Evolutionary conservation across 352 stramenopile genomes (phyloP).

Genomic region (Phytophthora litchii): DNA sequence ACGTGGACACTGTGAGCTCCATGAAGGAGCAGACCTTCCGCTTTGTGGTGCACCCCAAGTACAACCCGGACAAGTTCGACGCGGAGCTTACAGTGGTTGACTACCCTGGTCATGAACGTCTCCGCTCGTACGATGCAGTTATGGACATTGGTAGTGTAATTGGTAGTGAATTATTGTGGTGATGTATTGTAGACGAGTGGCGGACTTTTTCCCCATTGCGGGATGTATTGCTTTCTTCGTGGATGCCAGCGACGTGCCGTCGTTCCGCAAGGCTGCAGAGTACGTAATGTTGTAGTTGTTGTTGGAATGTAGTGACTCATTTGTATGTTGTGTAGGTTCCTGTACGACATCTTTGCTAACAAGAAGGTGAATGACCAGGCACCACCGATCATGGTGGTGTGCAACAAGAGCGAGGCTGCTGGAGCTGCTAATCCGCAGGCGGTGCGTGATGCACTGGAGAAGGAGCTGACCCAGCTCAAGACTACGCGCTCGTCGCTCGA

Average conservation of each 20-base stretch:
- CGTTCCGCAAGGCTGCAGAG: slow-evolving; percentile 84
- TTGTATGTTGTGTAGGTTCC: slow-evolving; percentile 43
- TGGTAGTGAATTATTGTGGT: slow-evolving; percentile 1
- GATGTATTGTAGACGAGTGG: slow-evolving; percentile 57
- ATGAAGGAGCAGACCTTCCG: slow-evolving; percentile 82
- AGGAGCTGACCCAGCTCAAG: slow-evolving; percentile 88
- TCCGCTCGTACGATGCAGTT: slow-evolving; percentile 58
- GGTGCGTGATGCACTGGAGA: slow-evolving; percentile 71
- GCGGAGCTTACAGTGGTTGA: slow-evolving; percentile 77
- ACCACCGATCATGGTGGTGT: slow-evolving; percentile 75
- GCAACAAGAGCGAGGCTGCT: slow-evolving; percentile 82
- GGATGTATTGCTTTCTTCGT: slow-evolving; percentile 81
- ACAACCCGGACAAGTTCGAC: slow-evolving; percentile 76
- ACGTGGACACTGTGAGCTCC: slow-evolving; percentile 81
- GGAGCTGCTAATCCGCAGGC: slow-evolving; percentile 51
- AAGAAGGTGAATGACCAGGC: slow-evolving; percentile 82
- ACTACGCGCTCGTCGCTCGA: slow-evolving; percentile 86
- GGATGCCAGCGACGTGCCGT: slow-evolving; percentile 62
- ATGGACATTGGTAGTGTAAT: slow-evolving; percentile 6
- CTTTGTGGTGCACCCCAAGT: slow-evolving; percentile 68
- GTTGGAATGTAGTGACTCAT: neutral
- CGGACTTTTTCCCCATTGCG: slow-evolving; percentile 76
- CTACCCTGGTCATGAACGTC: slow-evolving; percentile 82
- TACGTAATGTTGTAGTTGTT: slow-evolving; percentile 34
- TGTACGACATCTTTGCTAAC: slow-evolving; percentile 89